Conservation (phyloP, 371 early-diverging fungal species). For the Lichtheimia corymbifera region DNA sequence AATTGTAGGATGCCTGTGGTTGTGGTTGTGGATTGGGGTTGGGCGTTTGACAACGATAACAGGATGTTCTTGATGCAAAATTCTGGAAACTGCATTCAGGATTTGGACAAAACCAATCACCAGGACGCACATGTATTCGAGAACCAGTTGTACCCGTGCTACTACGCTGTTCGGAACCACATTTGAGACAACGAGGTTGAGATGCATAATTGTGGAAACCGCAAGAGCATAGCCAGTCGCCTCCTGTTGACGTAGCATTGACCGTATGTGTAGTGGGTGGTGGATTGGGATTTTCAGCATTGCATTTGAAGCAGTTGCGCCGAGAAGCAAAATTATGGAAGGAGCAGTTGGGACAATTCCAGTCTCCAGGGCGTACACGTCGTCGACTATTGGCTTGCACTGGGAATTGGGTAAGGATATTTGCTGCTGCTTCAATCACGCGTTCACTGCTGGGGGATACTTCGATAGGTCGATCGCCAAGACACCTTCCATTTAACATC, state of each 20-base stretch:
- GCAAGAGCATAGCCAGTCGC: constrained; percentile 60
- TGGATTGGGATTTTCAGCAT: constrained; percentile 37
- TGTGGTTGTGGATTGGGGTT: constrained; percentile 35
- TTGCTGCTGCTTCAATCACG: constrained; percentile 57
- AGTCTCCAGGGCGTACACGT: constrained; percentile 69
- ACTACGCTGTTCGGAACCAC: constrained; percentile 29
- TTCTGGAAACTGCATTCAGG: constrained; percentile 74
- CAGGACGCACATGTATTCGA: constrained; percentile 46
- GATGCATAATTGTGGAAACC: constrained; percentile 64
- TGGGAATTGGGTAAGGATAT: constrained; percentile 62
- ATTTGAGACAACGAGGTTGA: constrained; percentile 45
- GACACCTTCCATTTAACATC: constrained; percentile 63
- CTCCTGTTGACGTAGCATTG: constrained; percentile 21
- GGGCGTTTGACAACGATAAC: constrained; percentile 61
- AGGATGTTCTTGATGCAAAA: constrained; percentile 70
- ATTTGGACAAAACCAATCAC: constrained; percentile 79
- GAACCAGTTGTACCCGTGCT: neutral
- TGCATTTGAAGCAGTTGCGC: constrained; percentile 72
- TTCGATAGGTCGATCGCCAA: constrained; percentile 71
- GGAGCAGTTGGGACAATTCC: constrained; percentile 77
- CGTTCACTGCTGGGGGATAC: constrained; percentile 64
- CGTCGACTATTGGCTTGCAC: constrained; percentile 44
- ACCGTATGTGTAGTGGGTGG: neutral
- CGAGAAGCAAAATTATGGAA: constrained; percentile 80
- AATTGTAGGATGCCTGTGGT: constrained; percentile 13